Evolutionary conservation across 1,139 yeast species (phyloP).

Genomic region (Trichomonascaceae sp.): DNA sequence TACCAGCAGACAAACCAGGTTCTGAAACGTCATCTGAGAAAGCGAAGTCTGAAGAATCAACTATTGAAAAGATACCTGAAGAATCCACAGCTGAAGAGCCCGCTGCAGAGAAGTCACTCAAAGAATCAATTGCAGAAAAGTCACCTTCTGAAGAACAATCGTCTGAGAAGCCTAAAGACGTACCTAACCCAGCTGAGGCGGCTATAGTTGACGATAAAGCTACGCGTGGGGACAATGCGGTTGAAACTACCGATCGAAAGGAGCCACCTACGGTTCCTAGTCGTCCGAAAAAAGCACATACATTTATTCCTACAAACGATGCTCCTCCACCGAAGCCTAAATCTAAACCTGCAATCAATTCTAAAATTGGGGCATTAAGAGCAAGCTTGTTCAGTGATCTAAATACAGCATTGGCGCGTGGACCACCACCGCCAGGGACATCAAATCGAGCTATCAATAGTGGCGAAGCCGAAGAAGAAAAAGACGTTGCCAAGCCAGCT

Average conservation of each 20-base stretch:
- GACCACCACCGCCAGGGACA: slow-evolving; percentile 27
- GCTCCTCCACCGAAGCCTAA: slow-evolving; percentile 23
- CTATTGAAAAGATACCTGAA: neutral
- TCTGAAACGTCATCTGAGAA: neutral
- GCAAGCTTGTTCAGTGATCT: slow-evolving; percentile 32
- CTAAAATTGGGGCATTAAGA: slow-evolving; percentile 29
- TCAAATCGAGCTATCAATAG: slow-evolving; percentile 8
- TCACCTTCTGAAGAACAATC: neutral
- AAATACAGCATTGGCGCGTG: slow-evolving; percentile 29
- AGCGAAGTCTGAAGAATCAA: neutral
- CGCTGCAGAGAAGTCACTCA: neutral
- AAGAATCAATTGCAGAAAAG: neutral
- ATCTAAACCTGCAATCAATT: slow-evolving; percentile 18
- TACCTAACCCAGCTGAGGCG: neutral
- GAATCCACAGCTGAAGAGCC: neutral
- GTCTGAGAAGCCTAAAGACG: neutral
- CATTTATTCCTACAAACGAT: slow-evolving; percentile 12
- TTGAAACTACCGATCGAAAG: neutral
- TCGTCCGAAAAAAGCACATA: slow-evolving; percentile 13
- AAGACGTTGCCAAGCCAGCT: slow-evolving; percentile 18
- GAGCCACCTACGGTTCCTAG: slow-evolving; percentile 16
- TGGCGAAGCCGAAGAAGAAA: slow-evolving; percentile 10
- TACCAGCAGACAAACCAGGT: neutral
- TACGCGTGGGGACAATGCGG: neutral
- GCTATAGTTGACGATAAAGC: neutral